Percentiles rank a stretch among this genome's conserved stretches.
These are phyloP conservation scores for Elongisporangium prolatum DNA, from an alignment of 352 stramenopile species.

Conservation along the genomic window DNA sequence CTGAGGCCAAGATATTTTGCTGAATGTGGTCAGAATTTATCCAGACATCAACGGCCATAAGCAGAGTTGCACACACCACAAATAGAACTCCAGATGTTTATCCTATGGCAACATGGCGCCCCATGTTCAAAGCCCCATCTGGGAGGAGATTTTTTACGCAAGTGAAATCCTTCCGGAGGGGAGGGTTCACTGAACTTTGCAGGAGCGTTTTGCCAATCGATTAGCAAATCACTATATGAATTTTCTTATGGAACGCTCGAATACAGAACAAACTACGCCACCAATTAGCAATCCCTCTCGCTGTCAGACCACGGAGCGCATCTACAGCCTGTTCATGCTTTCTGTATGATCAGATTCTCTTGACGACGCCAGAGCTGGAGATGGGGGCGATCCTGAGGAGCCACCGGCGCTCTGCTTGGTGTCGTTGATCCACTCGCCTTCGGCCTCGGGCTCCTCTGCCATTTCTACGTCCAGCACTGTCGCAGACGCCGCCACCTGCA, in stretches of 20 bases:
- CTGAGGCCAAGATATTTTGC: not conserved
- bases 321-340: not conserved
- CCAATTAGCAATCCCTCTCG: not conserved
- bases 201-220: not conserved
- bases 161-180: not conserved
- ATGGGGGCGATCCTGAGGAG: not conserved
- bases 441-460: conserved; percentile 2
- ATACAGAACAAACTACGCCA: not conserved
- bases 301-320: not conserved
- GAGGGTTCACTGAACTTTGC: not conserved
- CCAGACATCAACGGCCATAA: not conserved
- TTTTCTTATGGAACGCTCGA: not conserved
- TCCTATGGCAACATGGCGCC: not conserved
- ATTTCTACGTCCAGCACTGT: conserved; percentile 10
- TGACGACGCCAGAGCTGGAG: not conserved
- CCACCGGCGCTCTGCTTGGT: not conserved
- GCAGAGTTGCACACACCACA: not conserved
- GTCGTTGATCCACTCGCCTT: not conserved
- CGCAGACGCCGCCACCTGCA: not conserved
- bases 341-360: not conserved
- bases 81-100: not conserved
- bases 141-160: not conserved
- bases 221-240: not conserved
- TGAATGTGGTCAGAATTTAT: not conserved
- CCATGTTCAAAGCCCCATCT: not conserved